Evolutionary conservation across 306 rosid species (phyloP), one percentile per base, ranked within the genome.

Genomic region (Malus sieversii): DNA sequence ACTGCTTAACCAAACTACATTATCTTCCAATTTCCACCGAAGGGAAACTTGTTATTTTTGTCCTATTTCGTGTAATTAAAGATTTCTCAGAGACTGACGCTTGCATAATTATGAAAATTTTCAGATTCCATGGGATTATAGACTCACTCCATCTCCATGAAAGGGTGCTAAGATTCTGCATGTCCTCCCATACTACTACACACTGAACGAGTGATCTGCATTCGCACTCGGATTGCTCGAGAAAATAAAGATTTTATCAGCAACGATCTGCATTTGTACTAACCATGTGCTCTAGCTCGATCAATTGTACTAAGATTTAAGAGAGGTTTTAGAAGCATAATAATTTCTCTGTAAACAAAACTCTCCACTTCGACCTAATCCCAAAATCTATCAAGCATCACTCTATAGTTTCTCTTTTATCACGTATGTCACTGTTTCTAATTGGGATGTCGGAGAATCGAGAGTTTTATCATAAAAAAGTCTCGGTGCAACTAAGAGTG

Each of bases 61-160:
- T 29, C 22, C 42, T 63, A 63, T 13, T 29, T 29, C 27, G 8
- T 10, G 33, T 63, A 30, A 15, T 18, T 30, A 8, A 4, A 11
- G 66, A 25, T 32, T 72, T n/a, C 61, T 51, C 2, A 32, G 22
- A 71, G 32, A 66, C 63, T 79, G 44, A 79, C 19, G 63, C 15
- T 67, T 66, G 62, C 42, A 29, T 68, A 65, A 7, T n/a, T 68
- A 44, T 67, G 30, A n/a, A 30, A 30, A 14, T 12, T 67, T 79
- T 75, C 75, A 79, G 75, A 48, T 22, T 67, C 7, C 35, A 20
- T 73, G 78, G 75, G 60, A 20, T 61, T 74, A 58, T 73, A 59
- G 62, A 27, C 40, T 45, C 44, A 6, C 42, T 42, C 42, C 61
- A 23, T 55, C 55, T 67, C 3, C 77, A 32, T 59, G 66, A 72